Evolutionary conservation across 371 early-diverging fungal genomes (phyloP), one percentile per base, ranked within the genome.

Genomic region (Apophysomyces elegans): DNA sequence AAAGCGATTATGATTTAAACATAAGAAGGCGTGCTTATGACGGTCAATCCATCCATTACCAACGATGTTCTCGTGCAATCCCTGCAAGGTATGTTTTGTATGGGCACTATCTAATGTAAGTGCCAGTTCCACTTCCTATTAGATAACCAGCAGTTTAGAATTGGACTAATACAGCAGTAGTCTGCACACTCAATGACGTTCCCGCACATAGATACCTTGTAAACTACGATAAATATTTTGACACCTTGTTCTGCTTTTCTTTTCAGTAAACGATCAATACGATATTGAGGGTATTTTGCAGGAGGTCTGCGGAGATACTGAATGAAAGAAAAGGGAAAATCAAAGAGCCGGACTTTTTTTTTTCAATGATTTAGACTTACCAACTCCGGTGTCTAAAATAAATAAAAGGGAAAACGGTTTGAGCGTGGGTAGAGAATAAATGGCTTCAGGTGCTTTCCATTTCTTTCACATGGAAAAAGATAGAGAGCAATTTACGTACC

Each of bases 171-270:
- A 39, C 21, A 26, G 32, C 32, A 26, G 32, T 26, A 26, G 32
- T 26, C 32, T 26, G 32, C 3, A 26, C 32, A 26, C 11, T 21
- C n/a, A 41, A 41, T n/a, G 58, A 37, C n/a, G 16, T 37, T 44
- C 32, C 45, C 39, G 39, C 65, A 45, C 18, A n/a, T 61, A 26
- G 32, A 26, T 72, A 78, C 81, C 71, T 95, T 94, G 84, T 95
- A 97, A 8, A 97, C 86, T 0, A 95, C 85, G 58, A 97, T 84
- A 72, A 91, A 95, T 67, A 97, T 93, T 76, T 85, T 86, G 26
- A 97, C 91, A 36, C 96, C 96, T 76, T 94, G 85, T 73, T 89
- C 88, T 14, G 98, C 98, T 75, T 94, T 93, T 70, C 84, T 80
- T 74, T 93, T 87, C 21, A 97, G 77, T 58, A 96, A 71, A 26